Percentiles rank a stretch among this genome's conserved stretches.
phyloP scores from a whole-genome alignment of 495 filamentous ascomycete genomes.

The Jackrogersella minutella region DNA sequence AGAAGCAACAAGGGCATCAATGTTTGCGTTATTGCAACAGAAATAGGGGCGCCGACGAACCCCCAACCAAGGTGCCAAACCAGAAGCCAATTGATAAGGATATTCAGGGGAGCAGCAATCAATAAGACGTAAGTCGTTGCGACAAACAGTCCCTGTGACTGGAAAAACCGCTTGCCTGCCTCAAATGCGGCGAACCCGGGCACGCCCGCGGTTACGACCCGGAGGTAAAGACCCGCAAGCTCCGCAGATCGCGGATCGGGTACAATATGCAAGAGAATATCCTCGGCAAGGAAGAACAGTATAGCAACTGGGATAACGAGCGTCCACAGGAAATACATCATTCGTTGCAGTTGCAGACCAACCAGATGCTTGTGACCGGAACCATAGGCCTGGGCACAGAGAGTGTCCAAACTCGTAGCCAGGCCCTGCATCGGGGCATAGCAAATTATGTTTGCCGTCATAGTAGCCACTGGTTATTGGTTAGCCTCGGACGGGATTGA shows the following conservation, averaged over 20 bases:
- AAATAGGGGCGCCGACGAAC: conserved; percentile 84
- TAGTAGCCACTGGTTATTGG: conserved; percentile 60
- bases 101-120: conserved; percentile 71
- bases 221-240: conserved; percentile 73
- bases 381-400: conserved; percentile 79
- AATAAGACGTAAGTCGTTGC: conserved; percentile 73
- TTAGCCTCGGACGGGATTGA: too few species aligned
- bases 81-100: conserved; percentile 71
- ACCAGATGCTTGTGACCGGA: conserved; percentile 72
- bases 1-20: conserved; percentile 80
- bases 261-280: conserved; percentile 65
- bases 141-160: conserved; percentile 74
- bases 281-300: conserved; percentile 65
- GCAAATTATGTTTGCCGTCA: conserved; percentile 78
- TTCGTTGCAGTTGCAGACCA: conserved; percentile 74
- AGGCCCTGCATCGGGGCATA: conserved; percentile 76
- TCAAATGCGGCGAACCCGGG: conserved; percentile 76
- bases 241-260: conserved; percentile 67
- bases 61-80: conserved; percentile 79
- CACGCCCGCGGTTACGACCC: conserved; percentile 68
- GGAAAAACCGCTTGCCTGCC: conserved; percentile 73
- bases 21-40: conserved; percentile 81
- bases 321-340: conserved; percentile 70
- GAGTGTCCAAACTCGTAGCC: conserved; percentile 73
- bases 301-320: conserved; percentile 69